Percentiles rank a stretch among this genome's conserved stretches.
phyloP scores from a whole-genome alignment of 352 stramenopile genomes.

The Aphanomyces invadans region DNA sequence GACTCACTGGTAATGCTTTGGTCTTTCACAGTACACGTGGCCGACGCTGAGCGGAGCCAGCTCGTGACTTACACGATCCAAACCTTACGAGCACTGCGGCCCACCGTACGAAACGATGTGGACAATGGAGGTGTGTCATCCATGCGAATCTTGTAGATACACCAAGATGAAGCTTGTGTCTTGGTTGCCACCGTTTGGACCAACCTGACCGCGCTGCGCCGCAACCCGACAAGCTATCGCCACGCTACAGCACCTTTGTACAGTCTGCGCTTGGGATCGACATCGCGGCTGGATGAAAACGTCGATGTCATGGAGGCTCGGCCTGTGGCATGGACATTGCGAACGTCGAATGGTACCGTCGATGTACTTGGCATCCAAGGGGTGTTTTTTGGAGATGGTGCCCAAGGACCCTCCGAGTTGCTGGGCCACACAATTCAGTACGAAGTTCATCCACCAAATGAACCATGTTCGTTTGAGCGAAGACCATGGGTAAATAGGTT shows the following conservation, averaged over 20 bases:
- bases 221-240: background rate
- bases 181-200: background rate
- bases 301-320: background rate
- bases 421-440: background rate
- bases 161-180: background rate
- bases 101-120: background rate
- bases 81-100: background rate
- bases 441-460: background rate
- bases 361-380: background rate
- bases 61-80: background rate
- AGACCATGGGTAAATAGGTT: background rate
- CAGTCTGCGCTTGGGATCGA: background rate
- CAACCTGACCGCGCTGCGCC: background rate
- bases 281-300: background rate
- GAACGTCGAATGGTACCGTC: background rate
- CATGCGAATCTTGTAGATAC: conserved; percentile 1
- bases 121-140: too few relatives aligned
- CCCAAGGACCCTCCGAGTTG: background rate
- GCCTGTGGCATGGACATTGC: background rate
- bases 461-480: background rate
- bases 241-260: background rate
- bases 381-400: background rate
- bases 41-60: background rate
- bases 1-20: background rate
- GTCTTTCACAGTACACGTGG: background rate